Percentiles rank a stretch among this genome's conserved stretches.
Evolutionary conservation across 73 alveolate genomes (phyloP).

Genomic region (Paramecium octaurelia): DNA sequence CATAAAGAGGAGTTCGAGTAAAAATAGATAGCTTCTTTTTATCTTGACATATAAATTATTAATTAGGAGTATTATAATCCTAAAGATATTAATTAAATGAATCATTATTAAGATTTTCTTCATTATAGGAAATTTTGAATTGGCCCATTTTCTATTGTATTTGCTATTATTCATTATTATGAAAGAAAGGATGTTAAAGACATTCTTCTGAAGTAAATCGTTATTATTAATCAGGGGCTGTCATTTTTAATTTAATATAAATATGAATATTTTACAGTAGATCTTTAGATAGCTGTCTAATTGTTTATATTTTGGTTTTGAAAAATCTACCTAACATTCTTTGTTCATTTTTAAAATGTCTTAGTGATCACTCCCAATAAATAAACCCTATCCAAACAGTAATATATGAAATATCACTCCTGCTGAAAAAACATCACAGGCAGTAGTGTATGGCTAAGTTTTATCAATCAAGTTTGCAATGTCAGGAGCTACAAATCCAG

Average conservation of each 20-base stretch:
- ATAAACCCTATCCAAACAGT: constrained; percentile 13
- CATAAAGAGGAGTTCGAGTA: neutral
- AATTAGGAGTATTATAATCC: neutral
- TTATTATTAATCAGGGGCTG: neutral
- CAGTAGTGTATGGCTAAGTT: neutral
- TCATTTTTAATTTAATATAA: neutral
- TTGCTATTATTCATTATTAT: neutral
- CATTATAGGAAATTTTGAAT: neutral
- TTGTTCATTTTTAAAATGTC: neutral
- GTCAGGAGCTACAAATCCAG: constrained; percentile 83
- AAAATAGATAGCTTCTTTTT: neutral
- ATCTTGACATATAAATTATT: neutral
- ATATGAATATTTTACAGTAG: neutral
- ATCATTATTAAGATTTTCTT: neutral
- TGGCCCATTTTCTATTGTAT: neutral
- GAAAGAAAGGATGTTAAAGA: neutral
- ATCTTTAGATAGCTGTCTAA: neutral
- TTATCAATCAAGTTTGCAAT: constrained; percentile 53
- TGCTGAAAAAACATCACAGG: constrained; percentile 60
- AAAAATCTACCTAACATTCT: neutral
- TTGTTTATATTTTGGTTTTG: neutral
- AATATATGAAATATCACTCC: constrained; percentile 60
- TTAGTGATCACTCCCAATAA: neutral
- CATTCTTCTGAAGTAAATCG: neutral
- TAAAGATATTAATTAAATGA: neutral